Conservation (phyloP, 2,329 filamentous ascomycete species). For the Tolypocladium ophioglossoides region DNA sequence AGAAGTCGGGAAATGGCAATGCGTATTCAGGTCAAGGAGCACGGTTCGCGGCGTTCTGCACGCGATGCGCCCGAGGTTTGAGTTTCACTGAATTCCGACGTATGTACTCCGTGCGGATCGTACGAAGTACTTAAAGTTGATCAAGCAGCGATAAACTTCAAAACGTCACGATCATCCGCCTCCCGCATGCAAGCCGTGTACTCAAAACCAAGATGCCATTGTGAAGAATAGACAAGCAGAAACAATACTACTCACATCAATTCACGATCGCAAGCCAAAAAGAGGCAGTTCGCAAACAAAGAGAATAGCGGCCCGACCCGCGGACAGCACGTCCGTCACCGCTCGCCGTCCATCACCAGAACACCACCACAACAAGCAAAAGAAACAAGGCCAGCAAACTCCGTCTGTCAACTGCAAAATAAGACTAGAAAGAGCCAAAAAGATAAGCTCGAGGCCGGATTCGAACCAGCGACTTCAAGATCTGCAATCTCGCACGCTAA, state of each 20-base stretch:
- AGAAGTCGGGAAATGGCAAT: neutral
- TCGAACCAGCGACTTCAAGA: constrained; percentile 12
- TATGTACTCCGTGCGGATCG: neutral
- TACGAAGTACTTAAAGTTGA: neutral
- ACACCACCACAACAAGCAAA: neutral
- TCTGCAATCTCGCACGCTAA: constrained; percentile 13
- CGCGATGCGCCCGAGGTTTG: neutral
- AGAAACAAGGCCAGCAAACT: neutral
- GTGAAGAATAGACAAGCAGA: neutral
- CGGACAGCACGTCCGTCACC: neutral
- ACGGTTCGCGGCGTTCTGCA: neutral
- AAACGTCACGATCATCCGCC: neutral
- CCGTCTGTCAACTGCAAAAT: too few species aligned
- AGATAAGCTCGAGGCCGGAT: constrained; percentile 9
- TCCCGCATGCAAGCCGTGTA: neutral
- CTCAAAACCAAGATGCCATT: neutral
- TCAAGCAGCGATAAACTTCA: neutral
- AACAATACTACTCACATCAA: neutral
- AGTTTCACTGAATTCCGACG: neutral
- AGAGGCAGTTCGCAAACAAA: neutral
- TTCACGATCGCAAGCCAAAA: neutral
- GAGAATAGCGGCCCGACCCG: neutral
- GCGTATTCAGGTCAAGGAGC: neutral
- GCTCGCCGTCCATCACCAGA: neutral
- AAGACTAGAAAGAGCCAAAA: neutral